phyloP scores from a whole-genome alignment of 345 rosid genomes.

The Eucalyptus pauciflora region DNA sequence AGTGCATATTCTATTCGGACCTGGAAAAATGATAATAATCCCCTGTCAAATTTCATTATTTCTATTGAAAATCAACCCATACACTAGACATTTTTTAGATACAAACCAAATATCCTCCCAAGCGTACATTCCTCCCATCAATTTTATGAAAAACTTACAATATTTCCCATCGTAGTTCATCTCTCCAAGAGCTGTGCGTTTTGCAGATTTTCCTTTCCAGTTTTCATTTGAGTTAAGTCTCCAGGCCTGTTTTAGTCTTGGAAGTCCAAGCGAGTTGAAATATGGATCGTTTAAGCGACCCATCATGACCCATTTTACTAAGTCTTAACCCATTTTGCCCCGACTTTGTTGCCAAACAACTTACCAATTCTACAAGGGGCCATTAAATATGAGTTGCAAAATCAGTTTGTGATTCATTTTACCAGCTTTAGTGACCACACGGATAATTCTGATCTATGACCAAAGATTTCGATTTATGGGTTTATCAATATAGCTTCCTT shows the following conservation, averaged over 20 bases:
- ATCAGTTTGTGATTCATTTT: neutral
- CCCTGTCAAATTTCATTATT: neutral
- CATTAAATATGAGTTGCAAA: neutral
- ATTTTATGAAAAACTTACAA: neutral
- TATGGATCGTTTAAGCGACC: neutral
- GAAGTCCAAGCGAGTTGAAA: neutral
- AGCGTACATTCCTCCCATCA: neutral
- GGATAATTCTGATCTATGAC: neutral
- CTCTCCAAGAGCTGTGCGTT: neutral
- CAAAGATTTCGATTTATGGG: neutral
- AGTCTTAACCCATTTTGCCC: neutral
- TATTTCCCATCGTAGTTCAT: neutral
- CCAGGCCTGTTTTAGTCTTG: accelerated
- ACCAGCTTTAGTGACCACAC: neutral
- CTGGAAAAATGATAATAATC: neutral
- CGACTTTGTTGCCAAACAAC: neutral
- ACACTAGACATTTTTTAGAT: neutral
- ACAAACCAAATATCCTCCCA: neutral
- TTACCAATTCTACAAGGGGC: neutral
- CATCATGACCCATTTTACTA: neutral
- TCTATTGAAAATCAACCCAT: neutral
- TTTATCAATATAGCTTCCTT: neutral
- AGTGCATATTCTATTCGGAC: neutral
- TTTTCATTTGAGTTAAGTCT: neutral
- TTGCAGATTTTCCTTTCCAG: neutral